Conservation (phyloP, 768 basidiomycete species). For the Mycena galopus region DNA sequence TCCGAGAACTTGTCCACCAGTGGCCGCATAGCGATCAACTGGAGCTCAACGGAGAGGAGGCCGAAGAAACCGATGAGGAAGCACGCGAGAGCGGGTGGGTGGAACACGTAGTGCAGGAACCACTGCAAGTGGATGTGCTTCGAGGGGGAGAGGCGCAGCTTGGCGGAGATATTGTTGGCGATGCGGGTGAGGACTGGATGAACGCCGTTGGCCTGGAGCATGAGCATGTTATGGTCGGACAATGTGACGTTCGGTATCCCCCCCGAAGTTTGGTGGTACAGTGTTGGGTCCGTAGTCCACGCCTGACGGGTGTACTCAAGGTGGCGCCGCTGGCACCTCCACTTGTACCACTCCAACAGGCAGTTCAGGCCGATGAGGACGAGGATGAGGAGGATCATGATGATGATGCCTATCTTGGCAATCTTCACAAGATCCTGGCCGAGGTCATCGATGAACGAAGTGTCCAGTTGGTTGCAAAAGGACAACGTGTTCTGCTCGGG, state of each 20-base stretch:
- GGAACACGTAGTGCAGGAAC: constrained; percentile 93
- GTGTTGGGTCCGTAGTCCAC: constrained; percentile 81
- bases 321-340: constrained; percentile 77
- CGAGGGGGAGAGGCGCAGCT: constrained; percentile 67
- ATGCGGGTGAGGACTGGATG: constrained; percentile 84
- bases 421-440: constrained; percentile 83
- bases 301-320: constrained; percentile 80
- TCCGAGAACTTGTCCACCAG: constrained; percentile 77
- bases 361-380: constrained; percentile 81
- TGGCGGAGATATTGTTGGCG: constrained; percentile 63
- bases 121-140: constrained; percentile 83
- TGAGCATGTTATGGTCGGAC: constrained; percentile 82
- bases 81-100: constrained; percentile 90
- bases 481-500: constrained; percentile 76
- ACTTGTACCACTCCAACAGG: constrained; percentile 90
- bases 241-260: constrained; percentile 68
- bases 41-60: constrained; percentile 86
- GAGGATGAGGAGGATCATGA: constrained; percentile 80
- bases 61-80: constrained; percentile 95
- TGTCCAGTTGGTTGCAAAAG: constrained; percentile 86
- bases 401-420: constrained; percentile 81
- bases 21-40: constrained; percentile 83
- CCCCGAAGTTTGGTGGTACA: constrained; percentile 55
- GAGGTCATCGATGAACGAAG: constrained; percentile 88
- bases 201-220: constrained; percentile 74